These are phyloP conservation scores for Monilinia polystroma DNA, from an alignment of 2,329 filamentous ascomycete species.

Conservation along the genomic window DNA sequence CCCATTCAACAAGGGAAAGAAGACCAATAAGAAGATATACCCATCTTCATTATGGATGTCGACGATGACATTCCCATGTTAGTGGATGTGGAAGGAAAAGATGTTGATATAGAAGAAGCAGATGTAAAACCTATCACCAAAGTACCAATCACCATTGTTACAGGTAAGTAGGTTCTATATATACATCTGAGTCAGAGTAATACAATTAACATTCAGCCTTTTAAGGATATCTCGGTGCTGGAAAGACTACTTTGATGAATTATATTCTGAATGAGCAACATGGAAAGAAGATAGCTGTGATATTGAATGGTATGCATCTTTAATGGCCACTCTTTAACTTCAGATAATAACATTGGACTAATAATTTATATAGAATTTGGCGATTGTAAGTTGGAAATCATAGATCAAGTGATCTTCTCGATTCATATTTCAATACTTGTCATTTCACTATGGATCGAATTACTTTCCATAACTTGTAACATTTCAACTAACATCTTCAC, in stretches of 20 bases:
- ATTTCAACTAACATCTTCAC: background rate
- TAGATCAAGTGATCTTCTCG: slow-evolving; percentile 5
- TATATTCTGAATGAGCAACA: slow-evolving; percentile 94
- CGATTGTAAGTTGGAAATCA: slow-evolving; percentile 58
- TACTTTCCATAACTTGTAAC: background rate
- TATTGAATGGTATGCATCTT: slow-evolving; percentile 75
- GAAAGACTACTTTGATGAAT: slow-evolving; percentile 93
- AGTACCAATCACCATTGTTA: slow-evolving; percentile 83
- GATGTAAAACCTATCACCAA: slow-evolving; percentile 56
- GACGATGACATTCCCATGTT: slow-evolving; percentile 44
- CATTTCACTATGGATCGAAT: background rate
- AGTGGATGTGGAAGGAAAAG: slow-evolving; percentile 39
- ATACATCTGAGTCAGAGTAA: background rate
- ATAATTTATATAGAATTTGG: slow-evolving; percentile 63
- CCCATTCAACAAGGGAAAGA: slow-evolving; percentile 52
- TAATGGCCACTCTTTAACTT: slow-evolving; percentile 35
- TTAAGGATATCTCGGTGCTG: slow-evolving; percentile 82
- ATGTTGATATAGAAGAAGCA: slow-evolving; percentile 44
- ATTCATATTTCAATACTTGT: background rate
- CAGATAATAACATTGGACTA: slow-evolving; percentile 22
- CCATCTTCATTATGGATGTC: slow-evolving; percentile 24
- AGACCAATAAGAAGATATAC: slow-evolving; percentile 40
- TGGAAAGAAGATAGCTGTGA: slow-evolving; percentile 97
- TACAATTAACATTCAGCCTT: background rate
- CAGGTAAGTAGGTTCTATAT: slow-evolving; percentile 51